These are phyloP conservation scores for Coemansia sp. DNA, from an alignment of 192 early-diverging fungal genomes.

Conservation along the genomic window DNA sequence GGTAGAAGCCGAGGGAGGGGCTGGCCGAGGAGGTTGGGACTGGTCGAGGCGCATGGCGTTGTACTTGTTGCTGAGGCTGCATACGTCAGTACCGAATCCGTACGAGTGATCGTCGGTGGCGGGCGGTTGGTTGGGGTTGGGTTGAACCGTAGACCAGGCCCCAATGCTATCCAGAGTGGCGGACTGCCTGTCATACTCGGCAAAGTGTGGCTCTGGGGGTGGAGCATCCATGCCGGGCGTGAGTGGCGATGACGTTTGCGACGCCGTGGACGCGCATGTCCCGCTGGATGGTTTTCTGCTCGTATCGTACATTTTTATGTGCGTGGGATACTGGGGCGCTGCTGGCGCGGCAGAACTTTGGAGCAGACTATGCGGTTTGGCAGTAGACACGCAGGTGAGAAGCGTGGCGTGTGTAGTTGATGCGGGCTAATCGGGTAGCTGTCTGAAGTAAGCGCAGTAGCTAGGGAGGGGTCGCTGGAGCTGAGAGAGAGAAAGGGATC, in stretches of 20 bases:
- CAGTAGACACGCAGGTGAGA: background rate
- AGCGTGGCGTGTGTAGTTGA: background rate
- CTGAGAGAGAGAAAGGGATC: background rate
- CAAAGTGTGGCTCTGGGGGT: conserved; percentile 30
- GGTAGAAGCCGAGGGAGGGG: background rate
- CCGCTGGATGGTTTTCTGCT: conserved; percentile 32
- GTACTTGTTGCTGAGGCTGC: conserved; percentile 34
- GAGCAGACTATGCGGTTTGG: background rate
- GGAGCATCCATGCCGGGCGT: conserved; percentile 33
- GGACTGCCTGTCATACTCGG: conserved; percentile 27
- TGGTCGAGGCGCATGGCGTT: conserved; percentile 24
- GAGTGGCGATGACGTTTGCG: conserved; percentile 36
- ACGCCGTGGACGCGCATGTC: conserved; percentile 37
- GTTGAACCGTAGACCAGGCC: conserved; percentile 48
- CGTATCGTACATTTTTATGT: conserved; percentile 28
- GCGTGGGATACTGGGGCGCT: background rate
- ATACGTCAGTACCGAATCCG: conserved; percentile 14
- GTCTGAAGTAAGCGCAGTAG: background rate
- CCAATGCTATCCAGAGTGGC: conserved; percentile 46
- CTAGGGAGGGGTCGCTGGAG: background rate
- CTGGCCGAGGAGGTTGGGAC: background rate
- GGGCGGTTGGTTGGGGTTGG: conserved; percentile 15
- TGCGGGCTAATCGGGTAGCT: background rate
- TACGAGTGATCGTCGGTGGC: conserved; percentile 7
- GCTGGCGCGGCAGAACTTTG: background rate